phyloP scores from a whole-genome alignment of 2,329 filamentous ascomycete species.

The Aureobasidium pullulans region DNA sequence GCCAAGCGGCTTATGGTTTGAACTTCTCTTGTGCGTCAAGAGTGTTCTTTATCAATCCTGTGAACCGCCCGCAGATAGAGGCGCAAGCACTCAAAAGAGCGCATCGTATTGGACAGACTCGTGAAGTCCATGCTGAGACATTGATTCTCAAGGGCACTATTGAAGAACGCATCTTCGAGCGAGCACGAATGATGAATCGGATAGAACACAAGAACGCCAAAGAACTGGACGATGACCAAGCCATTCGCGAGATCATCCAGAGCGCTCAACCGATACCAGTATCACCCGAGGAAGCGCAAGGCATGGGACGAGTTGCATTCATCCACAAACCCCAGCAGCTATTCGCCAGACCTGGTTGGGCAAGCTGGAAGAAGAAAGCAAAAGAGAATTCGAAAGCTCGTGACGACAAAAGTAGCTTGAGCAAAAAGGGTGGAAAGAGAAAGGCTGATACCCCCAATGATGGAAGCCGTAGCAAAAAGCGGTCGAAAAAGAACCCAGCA shows the following conservation, averaged over 20 bases:
- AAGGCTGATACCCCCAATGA: not conserved
- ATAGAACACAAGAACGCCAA: constrained; percentile 48
- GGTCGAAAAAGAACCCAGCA: too few species aligned
- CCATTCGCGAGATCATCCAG: constrained; percentile 53
- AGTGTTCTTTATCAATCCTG: constrained; percentile 83
- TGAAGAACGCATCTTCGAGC: constrained; percentile 74
- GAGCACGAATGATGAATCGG: constrained; percentile 67
- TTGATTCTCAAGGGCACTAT: constrained; percentile 72
- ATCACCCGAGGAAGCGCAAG: constrained; percentile 26
- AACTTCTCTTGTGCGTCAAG: constrained; percentile 77
- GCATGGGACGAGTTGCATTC: constrained; percentile 33
- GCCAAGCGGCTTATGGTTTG: constrained; percentile 78
- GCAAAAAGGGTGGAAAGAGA: not conserved
- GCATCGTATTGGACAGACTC: constrained; percentile 76
- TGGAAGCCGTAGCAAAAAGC: not conserved
- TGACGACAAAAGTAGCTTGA: not conserved
- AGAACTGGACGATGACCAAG: constrained; percentile 50
- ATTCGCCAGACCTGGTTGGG: constrained; percentile 33
- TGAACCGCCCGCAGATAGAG: constrained; percentile 75
- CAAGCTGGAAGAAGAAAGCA: constrained; percentile 8
- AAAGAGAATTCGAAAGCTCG: not conserved
- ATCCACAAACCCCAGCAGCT: constrained; percentile 37
- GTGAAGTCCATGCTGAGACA: constrained; percentile 76
- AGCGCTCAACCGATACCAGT: constrained; percentile 44
- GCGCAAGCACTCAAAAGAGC: constrained; percentile 88